Percentiles rank a stretch among this genome's conserved stretches.
These are phyloP conservation scores for Leccinum fibrillosum DNA, from an alignment of 768 basidiomycete genomes.

Conservation along the genomic window DNA sequence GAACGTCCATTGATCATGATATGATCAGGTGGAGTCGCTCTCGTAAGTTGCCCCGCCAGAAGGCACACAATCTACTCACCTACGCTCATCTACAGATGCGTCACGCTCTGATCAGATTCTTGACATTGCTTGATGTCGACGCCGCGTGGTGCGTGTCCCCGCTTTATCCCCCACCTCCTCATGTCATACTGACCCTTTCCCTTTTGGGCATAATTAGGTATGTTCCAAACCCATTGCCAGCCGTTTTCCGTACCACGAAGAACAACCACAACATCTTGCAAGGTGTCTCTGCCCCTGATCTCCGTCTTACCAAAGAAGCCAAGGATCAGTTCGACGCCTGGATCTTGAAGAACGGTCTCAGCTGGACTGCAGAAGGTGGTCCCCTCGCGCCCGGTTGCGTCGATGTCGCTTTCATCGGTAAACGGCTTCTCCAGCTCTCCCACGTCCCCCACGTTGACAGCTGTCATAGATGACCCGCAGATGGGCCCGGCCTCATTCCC, in stretches of 20 bases:
- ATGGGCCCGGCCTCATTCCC: slow-evolving; percentile 93
- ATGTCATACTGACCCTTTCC: slow-evolving; percentile 7
- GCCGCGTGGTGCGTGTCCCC: slow-evolving; percentile 63
- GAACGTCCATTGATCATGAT: slow-evolving; percentile 3
- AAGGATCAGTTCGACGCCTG: slow-evolving; percentile 82
- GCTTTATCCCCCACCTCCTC: slow-evolving; percentile 16
- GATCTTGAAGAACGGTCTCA: slow-evolving; percentile 85
- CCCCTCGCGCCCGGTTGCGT: slow-evolving; percentile 80
- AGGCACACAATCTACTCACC: slow-evolving; percentile 10
- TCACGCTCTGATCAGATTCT: slow-evolving; percentile 87
- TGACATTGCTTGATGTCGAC: slow-evolving; percentile 76
- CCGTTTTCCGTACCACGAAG: slow-evolving; percentile 90
- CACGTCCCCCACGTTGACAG: slow-evolving; percentile 7
- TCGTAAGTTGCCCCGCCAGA: slow-evolving; percentile 50
- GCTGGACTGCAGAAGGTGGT: slow-evolving; percentile 85
- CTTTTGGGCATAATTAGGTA: slow-evolving; percentile 51
- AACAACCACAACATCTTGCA: slow-evolving; percentile 96
- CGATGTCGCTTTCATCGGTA: slow-evolving; percentile 87
- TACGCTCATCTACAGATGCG: slow-evolving; percentile 61
- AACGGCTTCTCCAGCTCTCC: slow-evolving; percentile 7
- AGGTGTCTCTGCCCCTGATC: slow-evolving; percentile 79
- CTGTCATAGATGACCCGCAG: slow-evolving; percentile 72
- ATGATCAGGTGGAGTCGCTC: slow-evolving; percentile 80
- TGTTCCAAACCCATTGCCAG: slow-evolving; percentile 84
- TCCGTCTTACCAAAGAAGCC: slow-evolving; percentile 74